phyloP scores from a whole-genome alignment of 2,329 filamentous ascomycete species.

The Fusarium denticulatum region DNA sequence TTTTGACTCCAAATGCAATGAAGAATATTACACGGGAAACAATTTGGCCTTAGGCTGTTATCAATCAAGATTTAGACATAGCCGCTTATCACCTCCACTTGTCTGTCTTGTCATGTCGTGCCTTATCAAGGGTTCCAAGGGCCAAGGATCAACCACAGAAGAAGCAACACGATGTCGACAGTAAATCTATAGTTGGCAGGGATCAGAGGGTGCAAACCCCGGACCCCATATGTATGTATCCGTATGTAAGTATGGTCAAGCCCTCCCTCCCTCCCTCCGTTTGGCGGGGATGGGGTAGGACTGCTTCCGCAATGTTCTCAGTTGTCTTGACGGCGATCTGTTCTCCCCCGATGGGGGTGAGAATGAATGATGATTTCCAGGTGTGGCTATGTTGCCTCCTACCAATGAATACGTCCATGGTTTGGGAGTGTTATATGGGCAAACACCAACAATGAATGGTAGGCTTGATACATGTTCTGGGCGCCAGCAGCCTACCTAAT shows the following conservation, averaged over 20 bases:
- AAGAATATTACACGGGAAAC: too few relatives aligned
- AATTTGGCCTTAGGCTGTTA: neutral
- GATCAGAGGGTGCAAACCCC: slow-evolving; percentile 16
- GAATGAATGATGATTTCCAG: neutral
- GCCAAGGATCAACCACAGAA: slow-evolving; percentile 7
- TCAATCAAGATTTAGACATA: slow-evolving; percentile 3
- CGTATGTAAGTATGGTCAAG: neutral
- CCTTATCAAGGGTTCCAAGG: neutral
- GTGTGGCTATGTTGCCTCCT: neutral
- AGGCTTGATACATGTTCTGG: neutral
- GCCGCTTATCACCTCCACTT: slow-evolving; percentile 11
- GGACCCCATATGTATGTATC: slow-evolving; percentile 6
- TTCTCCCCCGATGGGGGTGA: slow-evolving; percentile 5
- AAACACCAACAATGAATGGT: neutral
- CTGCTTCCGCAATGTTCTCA: slow-evolving; percentile 18
- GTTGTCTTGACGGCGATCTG: slow-evolving; percentile 12
- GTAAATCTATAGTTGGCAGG: slow-evolving; percentile 17
- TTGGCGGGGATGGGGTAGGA: slow-evolving; percentile 16
- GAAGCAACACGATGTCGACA: neutral
- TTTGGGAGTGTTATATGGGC: neutral
- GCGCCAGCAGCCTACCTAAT: slow-evolving; percentile 6
- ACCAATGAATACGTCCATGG: neutral
- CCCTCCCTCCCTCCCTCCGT: neutral
- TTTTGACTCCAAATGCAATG: neutral
- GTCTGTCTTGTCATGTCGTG: neutral